These are phyloP conservation scores for Talaromyces piceae DNA, from an alignment of 2,329 filamentous ascomycete genomes.

Conservation along the genomic window DNA sequence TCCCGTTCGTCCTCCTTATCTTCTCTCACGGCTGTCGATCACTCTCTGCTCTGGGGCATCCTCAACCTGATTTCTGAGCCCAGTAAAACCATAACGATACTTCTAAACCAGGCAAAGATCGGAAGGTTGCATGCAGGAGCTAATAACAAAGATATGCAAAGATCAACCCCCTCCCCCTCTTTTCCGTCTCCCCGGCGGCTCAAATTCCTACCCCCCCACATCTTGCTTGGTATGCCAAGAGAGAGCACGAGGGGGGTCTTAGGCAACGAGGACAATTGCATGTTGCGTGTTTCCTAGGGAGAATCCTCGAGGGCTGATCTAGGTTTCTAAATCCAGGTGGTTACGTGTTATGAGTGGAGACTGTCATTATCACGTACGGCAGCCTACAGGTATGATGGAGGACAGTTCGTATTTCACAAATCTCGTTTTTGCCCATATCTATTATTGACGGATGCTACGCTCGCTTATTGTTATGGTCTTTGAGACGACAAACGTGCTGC, in stretches of 20 bases:
- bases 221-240: not conserved
- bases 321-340: not conserved
- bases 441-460: not conserved
- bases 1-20: not conserved
- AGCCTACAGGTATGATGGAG: too few species aligned
- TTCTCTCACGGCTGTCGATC: not conserved
- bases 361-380: not conserved
- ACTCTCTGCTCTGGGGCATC: not conserved
- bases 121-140: not conserved
- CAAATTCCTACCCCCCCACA: not conserved
- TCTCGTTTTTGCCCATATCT: not conserved
- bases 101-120: not conserved
- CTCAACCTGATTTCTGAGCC: not conserved
- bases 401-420: too few species aligned
- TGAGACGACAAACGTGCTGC: not conserved
- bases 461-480: not conserved
- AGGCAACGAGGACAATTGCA: not conserved
- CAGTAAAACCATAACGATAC: not conserved
- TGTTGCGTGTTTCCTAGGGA: not conserved
- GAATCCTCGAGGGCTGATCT: not conserved
- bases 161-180: not conserved
- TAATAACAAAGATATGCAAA: not conserved
- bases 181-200: not conserved
- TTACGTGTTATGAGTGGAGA: not conserved
- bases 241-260: not conserved